Conservation (phyloP, 1,139 yeast genomes). For the Candida tropicalis region DNA sequence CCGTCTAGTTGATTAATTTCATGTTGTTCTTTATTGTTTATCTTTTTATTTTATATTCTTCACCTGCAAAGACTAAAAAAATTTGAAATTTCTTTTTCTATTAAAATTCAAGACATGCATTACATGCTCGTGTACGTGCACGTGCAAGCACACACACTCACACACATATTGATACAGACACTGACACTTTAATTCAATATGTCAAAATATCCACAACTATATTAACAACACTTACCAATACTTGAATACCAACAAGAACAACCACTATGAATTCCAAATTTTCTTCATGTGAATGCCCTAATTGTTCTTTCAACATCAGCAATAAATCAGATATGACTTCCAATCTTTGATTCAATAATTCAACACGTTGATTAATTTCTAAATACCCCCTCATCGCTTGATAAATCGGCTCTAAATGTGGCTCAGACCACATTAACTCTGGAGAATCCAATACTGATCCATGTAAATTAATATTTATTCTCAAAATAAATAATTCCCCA, state of each 20-base stretch:
- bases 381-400: conserved; percentile 95
- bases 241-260: conserved; percentile 82
- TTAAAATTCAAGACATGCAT: no score
- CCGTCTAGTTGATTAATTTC: no score
- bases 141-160: no score
- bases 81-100: no score
- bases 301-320: conserved; percentile 95
- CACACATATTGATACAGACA: no score
- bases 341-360: conserved; percentile 81
- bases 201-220: conserved; percentile 47
- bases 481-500: conserved; percentile 87
- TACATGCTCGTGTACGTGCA: no score
- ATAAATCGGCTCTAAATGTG: conserved; percentile 94
- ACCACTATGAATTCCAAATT: conserved; percentile 91
- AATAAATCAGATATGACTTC: conserved; percentile 92
- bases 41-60: no score
- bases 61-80: no score
- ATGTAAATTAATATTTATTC: conserved; percentile 89
- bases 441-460: conserved; percentile 96
- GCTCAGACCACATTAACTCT: conserved; percentile 98
- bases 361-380: conserved; percentile 91
- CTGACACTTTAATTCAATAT: conserved; percentile 17
- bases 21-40: no score
- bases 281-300: conserved; percentile 91
- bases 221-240: conserved; percentile 82